phyloP scores from a whole-genome alignment of 768 basidiomycete species.

The Trametes maxima region DNA sequence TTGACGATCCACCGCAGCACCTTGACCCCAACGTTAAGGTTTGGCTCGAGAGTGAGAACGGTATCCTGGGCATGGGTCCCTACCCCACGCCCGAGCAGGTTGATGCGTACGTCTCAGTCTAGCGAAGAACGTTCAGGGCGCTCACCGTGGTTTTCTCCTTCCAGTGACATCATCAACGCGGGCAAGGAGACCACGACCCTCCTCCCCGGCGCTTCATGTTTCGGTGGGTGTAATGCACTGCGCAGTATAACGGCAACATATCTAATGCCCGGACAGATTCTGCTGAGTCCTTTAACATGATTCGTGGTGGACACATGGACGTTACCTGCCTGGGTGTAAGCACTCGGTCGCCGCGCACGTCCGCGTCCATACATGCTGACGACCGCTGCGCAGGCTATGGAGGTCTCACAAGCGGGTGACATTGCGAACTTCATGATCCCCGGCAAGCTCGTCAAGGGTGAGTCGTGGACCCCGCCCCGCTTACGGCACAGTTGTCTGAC shows the following conservation, averaged over 20 bases:
- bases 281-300: conserved; percentile 93
- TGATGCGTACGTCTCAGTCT: conserved; percentile 61
- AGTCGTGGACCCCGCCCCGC: not conserved
- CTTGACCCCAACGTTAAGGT: conserved; percentile 71
- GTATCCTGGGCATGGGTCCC: conserved; percentile 84
- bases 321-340: conserved; percentile 87
- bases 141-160: not conserved
- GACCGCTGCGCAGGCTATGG: conserved; percentile 68
- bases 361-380: not conserved
- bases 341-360: conserved; percentile 8
- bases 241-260: not conserved
- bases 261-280: conserved; percentile 56
- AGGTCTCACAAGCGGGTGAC: conserved; percentile 89
- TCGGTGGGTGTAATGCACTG: conserved; percentile 52
- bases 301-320: conserved; percentile 92
- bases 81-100: conserved; percentile 78
- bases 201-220: conserved; percentile 85
- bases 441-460: conserved; percentile 84
- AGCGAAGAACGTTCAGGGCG: not conserved
- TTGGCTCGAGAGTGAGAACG: conserved; percentile 89
- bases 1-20: conserved; percentile 40
- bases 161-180: conserved; percentile 86
- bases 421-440: conserved; percentile 99
- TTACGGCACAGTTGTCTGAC: conserved; percentile 1
- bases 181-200: conserved; percentile 93